Evolutionary conservation across 2,329 filamentous ascomycete species (phyloP), one percentile per base, ranked within the genome.

Genomic region (Rhytidhysteron rufulum): DNA sequence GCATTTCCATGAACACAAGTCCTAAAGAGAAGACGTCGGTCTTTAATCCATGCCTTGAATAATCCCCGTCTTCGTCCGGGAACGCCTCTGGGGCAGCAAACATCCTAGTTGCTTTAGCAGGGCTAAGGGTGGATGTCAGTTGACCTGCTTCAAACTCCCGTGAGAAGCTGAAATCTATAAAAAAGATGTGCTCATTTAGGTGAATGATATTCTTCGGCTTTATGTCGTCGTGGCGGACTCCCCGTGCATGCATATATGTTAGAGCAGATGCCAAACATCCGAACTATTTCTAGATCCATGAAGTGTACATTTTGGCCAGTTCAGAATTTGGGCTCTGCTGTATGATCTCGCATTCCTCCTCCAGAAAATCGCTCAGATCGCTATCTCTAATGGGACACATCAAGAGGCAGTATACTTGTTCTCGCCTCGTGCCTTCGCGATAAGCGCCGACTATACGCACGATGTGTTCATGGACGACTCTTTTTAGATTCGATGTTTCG

Each of bases 1-100:
- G 42, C 39, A 53, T 45, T n/a, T 51, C 50, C 6, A 42, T 35
- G 25, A 51, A 51, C 1, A 53, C 48, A 21, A 41, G 39, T 2
- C 48, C 50, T 4, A 53, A 40, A 2, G 48, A 37, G 25, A 49
- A 53, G 5, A 53, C 41, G 22, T 50, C 48, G 9, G 42, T 29
- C 17, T 41, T 39, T 2, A 35, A 39, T 9, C 50, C 50, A 31
- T 50, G 46, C 2, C 36, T 16, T 8, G 7, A 7, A 13, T 8
- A 8, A 13, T 27, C 24, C 13, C 24, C 24, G 13, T 27, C 24
- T 17, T 25, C 33, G 5, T 31, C 22, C 3, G 17, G 30, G 18
- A 43, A 22, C 4, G 35, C 33, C 24, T 50, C 50, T 9, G 50
- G 50, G 2, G 50, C 43, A 7, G 42, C 41, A 21, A 37, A 53